Percentiles rank a stretch among this genome's conserved stretches.
Conservation (phyloP, 78 protist species). For the Diacronema lutheri region DNA sequence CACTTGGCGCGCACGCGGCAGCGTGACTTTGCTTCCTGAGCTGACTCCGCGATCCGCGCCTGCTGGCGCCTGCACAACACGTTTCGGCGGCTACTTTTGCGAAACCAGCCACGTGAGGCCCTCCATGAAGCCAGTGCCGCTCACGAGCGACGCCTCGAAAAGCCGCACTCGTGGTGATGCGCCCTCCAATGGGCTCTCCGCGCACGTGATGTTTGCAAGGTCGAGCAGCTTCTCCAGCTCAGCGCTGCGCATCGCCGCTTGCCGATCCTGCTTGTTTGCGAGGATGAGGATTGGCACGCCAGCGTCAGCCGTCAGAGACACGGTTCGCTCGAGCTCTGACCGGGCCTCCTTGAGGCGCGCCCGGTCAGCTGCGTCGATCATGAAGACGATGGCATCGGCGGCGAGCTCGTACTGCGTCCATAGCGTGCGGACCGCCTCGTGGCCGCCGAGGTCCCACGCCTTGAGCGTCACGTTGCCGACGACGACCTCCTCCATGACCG, state of each 20-base stretch:
- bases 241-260: background rate
- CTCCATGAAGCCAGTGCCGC: too few species aligned
- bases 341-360: background rate
- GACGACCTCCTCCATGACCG: background rate
- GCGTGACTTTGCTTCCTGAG: too few species aligned
- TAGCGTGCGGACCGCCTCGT: background rate
- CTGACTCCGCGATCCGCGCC: too few species aligned
- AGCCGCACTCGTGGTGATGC: too few species aligned
- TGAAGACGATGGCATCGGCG: conserved; percentile 20
- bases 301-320: background rate
- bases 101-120: too few species aligned
- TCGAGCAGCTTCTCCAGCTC: background rate
- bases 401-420: background rate
- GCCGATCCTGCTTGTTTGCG: background rate
- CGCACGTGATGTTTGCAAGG: too few species aligned
- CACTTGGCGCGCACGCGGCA: too few species aligned
- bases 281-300: background rate
- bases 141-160: too few species aligned
- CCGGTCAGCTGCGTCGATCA: conserved; percentile 28
- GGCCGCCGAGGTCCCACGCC: conserved; percentile 14
- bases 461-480: background rate
- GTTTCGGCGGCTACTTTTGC: too few species aligned
- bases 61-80: too few species aligned
- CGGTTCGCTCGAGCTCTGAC: background rate
- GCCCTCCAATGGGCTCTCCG: too few species aligned